Conservation (phyloP, 352 stramenopile species). For the Phytophthora lateralis region DNA sequence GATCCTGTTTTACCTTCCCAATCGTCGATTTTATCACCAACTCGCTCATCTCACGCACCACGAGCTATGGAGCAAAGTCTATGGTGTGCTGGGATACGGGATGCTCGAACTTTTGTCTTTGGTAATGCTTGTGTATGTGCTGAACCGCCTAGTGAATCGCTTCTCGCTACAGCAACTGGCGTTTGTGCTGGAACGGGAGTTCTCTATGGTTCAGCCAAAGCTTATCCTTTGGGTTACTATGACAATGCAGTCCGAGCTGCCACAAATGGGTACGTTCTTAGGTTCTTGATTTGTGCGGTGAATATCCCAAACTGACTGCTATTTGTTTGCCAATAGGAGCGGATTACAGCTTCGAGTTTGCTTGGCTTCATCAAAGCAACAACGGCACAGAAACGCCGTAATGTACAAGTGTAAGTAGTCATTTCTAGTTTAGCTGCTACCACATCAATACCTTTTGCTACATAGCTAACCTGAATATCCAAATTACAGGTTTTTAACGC, state of each 20-base stretch:
- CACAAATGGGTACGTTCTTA: slow-evolving; percentile 22
- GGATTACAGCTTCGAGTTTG: slow-evolving; percentile 35
- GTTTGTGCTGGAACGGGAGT: slow-evolving; percentile 34
- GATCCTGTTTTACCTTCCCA: slow-evolving; percentile 35
- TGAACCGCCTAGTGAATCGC: slow-evolving; percentile 19
- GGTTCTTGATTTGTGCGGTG: neutral
- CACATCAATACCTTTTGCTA: neutral
- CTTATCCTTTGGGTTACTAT: slow-evolving; percentile 35
- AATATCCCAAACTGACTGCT: neutral
- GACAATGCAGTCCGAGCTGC: slow-evolving; percentile 25
- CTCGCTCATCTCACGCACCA: slow-evolving; percentile 13
- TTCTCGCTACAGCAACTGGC: slow-evolving; percentile 27
- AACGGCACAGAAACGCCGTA: slow-evolving; percentile 6
- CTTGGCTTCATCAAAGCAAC: slow-evolving; percentile 15
- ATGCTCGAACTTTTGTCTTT: slow-evolving; percentile 25
- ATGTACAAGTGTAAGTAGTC: neutral
- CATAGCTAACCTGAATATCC: neutral
- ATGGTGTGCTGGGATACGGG: slow-evolving; percentile 20
- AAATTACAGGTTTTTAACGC: slow-evolving; percentile 4
- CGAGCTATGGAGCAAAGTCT: slow-evolving; percentile 14
- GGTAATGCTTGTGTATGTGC: slow-evolving; percentile 4
- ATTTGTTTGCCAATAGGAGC: slow-evolving; percentile 8
- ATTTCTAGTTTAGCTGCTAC: neutral
- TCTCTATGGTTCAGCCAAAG: slow-evolving; percentile 25
- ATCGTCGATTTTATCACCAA: slow-evolving; percentile 36